Evolutionary conservation across 1,139 yeast species (phyloP).

Genomic region (Barnettozyma hawaiiensis): DNA sequence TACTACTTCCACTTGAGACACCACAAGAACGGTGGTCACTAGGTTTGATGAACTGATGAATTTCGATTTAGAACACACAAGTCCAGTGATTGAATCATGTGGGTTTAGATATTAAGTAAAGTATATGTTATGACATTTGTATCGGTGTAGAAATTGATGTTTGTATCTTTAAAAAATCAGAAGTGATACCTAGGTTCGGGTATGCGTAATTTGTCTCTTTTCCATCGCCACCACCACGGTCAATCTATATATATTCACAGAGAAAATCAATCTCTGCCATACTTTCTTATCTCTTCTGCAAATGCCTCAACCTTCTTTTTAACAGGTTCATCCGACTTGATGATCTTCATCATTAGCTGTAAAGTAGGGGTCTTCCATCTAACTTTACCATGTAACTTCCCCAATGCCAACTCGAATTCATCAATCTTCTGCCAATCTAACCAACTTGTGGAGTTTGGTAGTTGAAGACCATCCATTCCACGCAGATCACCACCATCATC

Average conservation of each 20-base stretch:
- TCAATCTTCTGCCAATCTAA: conserved; percentile 54
- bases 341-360: conserved; percentile 43
- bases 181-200: too few relatives aligned
- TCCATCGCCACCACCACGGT: too few relatives aligned
- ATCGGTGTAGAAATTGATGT: too few relatives aligned
- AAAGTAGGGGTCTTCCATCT: conserved; percentile 50
- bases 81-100: conserved; percentile 6
- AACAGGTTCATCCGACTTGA: conserved; percentile 2
- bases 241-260: not conserved
- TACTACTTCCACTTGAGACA: conserved; percentile 84
- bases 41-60: conserved; percentile 5
- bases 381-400: conserved; percentile 53
- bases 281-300: not conserved
- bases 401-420: conserved; percentile 28
- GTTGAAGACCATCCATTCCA: conserved; percentile 34
- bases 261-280: conserved; percentile 1
- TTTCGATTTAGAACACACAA: conserved; percentile 1
- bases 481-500: too few relatives aligned
- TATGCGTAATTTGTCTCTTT: not conserved
- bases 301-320: conserved; percentile 9
- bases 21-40: conserved; percentile 29
- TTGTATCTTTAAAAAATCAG: too few relatives aligned
- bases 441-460: conserved; percentile 51
- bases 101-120: conserved; percentile 2
- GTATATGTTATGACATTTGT: conserved; percentile 5